Evolutionary conservation across 2,329 filamentous ascomycete genomes (phyloP).

Genomic region (Zymoseptoria passerinii): DNA sequence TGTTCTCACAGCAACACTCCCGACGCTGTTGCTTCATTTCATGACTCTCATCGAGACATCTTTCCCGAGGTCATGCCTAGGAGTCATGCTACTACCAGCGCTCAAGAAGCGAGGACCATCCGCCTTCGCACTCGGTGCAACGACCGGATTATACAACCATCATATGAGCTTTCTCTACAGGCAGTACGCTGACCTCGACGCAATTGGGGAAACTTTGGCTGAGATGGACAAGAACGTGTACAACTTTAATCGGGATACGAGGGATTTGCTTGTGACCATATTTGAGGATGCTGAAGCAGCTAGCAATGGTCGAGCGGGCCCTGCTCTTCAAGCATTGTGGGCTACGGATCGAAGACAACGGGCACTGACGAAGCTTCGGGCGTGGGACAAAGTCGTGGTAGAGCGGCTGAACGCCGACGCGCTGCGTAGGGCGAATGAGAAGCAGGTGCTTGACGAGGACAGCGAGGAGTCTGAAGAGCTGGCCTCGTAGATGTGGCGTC

Average conservation of each 20-base stretch:
- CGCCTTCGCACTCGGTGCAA: constrained; percentile 63
- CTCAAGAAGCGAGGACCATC: constrained; percentile 60
- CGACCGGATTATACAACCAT: constrained; percentile 61
- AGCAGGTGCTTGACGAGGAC: constrained; percentile 2
- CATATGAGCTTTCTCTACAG: constrained; percentile 56
- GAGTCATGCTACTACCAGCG: constrained; percentile 55
- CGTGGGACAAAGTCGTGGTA: constrained; percentile 8
- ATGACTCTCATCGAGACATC: constrained; percentile 34
- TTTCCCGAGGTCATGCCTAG: constrained; percentile 54
- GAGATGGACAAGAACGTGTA: constrained; percentile 61
- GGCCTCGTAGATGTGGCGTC: not conserved
- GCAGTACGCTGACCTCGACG: constrained; percentile 49
- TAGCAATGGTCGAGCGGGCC: constrained; percentile 15
- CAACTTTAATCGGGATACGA: constrained; percentile 46
- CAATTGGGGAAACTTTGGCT: constrained; percentile 49
- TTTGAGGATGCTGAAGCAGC: constrained; percentile 23
- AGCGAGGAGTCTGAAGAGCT: not conserved
- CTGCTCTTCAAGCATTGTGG: constrained; percentile 25
- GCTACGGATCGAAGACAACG: constrained; percentile 30
- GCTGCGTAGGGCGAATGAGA: constrained; percentile 1
- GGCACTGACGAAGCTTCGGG: constrained; percentile 21
- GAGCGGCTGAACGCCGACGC: constrained; percentile 2
- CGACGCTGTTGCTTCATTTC: constrained; percentile 16
- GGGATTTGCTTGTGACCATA: constrained; percentile 32
- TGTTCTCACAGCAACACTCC: constrained; percentile 11